phyloP scores from a whole-genome alignment of 148 eudicot species.

The Euryodendron excelsum region DNA sequence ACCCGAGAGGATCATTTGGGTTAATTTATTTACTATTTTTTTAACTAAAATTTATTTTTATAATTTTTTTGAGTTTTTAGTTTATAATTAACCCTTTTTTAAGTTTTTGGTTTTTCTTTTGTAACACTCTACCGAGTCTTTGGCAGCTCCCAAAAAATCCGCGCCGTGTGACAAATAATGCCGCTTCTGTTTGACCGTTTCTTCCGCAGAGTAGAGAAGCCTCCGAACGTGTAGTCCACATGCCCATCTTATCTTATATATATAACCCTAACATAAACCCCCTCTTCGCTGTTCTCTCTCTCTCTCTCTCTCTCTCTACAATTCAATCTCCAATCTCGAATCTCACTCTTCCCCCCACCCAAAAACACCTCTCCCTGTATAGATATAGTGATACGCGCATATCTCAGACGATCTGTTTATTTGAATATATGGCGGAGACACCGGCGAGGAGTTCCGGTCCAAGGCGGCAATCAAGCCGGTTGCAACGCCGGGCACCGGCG shows the following conservation, averaged over 20 bases:
- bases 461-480: slow-evolving; percentile 39
- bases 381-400: background rate
- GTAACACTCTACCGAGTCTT: background rate
- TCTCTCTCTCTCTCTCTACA: background rate
- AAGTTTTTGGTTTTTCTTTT: no score
- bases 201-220: no score
- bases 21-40: no score
- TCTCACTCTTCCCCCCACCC: no score
- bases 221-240: background rate
- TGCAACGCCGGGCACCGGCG: slow-evolving; percentile 73
- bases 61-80: no score
- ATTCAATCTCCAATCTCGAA: background rate
- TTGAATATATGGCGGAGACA: background rate
- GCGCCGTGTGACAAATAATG: no score
- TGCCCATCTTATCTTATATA: background rate
- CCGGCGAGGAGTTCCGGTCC: slow-evolving; percentile 11
- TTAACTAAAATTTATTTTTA: no score
- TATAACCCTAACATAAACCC: background rate
- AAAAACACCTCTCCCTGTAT: background rate
- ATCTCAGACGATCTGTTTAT: background rate
- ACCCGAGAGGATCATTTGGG: no score
- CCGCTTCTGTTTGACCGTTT: no score
- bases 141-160: background rate
- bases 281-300: background rate
- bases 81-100: no score